Conservation (phyloP, 306 rosid species). For the Pyrus communis region DNA sequence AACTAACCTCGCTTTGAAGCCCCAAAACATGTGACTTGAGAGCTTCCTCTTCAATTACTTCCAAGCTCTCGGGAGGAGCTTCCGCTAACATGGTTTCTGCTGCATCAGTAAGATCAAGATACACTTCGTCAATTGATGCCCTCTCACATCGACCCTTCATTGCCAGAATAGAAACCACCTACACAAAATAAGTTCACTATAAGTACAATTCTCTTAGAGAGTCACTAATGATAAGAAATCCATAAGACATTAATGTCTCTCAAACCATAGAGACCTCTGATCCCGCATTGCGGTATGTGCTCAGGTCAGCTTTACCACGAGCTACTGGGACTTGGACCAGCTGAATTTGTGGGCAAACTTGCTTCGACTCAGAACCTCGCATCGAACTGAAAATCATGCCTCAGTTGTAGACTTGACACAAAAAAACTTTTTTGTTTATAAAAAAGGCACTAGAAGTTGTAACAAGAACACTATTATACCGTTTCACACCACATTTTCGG, state of each 20-base stretch:
- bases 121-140: conserved; percentile 96
- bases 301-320: conserved; percentile 92
- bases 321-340: conserved; percentile 87
- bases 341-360: conserved; percentile 73
- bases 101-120: conserved; percentile 86
- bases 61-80: conserved; percentile 58
- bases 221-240: background rate
- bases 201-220: background rate
- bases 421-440: background rate
- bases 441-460: background rate
- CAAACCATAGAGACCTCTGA: conserved; percentile 52
- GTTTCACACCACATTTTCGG: conserved; percentile 73
- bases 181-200: conserved; percentile 1
- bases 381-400: conserved; percentile 54
- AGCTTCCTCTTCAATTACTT: conserved; percentile 51
- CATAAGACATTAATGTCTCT: background rate
- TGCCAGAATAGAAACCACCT: conserved; percentile 82
- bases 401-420: background rate
- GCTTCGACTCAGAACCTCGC: conserved; percentile 92
- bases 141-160: conserved; percentile 88
- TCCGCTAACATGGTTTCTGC: conserved; percentile 69
- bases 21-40: conserved; percentile 86
- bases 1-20: conserved; percentile 50
- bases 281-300: conserved; percentile 67
- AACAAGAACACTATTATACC: conserved; percentile 28